Percentiles rank a stretch among this genome's conserved stretches.
Evolutionary conservation across 2,329 filamentous ascomycete genomes (phyloP).

Genomic region (Orbilia quercus): DNA sequence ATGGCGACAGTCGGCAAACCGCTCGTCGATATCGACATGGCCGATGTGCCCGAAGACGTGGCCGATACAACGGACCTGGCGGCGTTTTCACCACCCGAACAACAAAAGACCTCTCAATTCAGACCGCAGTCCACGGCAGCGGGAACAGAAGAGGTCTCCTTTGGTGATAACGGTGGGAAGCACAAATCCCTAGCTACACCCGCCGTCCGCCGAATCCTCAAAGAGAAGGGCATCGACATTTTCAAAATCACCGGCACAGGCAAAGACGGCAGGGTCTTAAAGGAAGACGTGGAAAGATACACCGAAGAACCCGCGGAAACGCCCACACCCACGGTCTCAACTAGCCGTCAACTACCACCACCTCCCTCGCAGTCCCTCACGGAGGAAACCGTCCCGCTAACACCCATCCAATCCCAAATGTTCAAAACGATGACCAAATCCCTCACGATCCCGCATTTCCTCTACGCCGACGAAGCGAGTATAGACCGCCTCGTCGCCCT

Average conservation of each 20-base stretch:
- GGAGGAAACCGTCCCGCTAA: conserved; percentile 76
- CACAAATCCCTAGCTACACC: conserved; percentile 80
- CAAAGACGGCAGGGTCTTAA: conserved; percentile 87
- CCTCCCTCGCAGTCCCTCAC: conserved; percentile 66
- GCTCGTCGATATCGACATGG: conserved; percentile 91
- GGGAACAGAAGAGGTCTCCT: conserved; percentile 9
- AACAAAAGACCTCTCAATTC: conserved; percentile 11
- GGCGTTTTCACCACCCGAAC: conserved; percentile 52
- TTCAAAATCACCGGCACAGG: conserved; percentile 83
- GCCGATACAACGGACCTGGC: conserved; percentile 2
- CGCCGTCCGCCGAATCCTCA: conserved; percentile 87
- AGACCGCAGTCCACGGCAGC: not conserved
- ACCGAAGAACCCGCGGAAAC: conserved; percentile 65
- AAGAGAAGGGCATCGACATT: conserved; percentile 82
- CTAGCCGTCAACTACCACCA: conserved; percentile 55
- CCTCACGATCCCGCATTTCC: conserved; percentile 89
- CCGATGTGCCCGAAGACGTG: conserved; percentile 54
- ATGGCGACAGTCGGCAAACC: conserved; percentile 96
- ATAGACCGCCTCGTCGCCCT: conserved; percentile 79
- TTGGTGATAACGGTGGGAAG: conserved; percentile 43
- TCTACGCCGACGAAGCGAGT: conserved; percentile 91
- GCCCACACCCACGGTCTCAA: not conserved
- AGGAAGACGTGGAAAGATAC: conserved; percentile 87
- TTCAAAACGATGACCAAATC: conserved; percentile 98
- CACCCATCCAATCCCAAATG: conserved; percentile 88